A percentile compares a stretch with the other conserved stretches of the same genome.
These are phyloP conservation scores for Casuarina equisetifolia DNA, from an alignment of 306 rosid genomes.

Conservation along the genomic window DNA sequence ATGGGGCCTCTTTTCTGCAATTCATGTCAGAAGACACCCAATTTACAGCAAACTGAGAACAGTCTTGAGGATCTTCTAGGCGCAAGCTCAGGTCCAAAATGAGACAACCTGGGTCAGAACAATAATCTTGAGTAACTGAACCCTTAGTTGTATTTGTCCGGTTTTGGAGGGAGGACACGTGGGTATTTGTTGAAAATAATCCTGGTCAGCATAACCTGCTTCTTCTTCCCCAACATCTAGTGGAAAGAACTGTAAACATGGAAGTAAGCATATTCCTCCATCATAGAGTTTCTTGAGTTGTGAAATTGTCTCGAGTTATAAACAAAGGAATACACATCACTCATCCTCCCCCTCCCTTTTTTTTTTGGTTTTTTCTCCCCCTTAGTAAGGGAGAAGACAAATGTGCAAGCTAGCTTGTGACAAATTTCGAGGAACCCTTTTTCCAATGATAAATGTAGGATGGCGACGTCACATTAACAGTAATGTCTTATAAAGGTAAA, in stretches of 20 bases:
- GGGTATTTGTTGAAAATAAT: no score
- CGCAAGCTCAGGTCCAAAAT: not conserved
- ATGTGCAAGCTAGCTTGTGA: not conserved
- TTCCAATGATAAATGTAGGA: constrained; percentile 5
- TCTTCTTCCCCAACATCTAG: not conserved
- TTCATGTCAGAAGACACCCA: constrained; percentile 1
- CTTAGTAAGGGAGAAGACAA: not conserved
- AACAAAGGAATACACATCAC: no score
- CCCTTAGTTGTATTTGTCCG: not conserved
- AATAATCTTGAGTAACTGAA: no score
- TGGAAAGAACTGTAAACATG: not conserved
- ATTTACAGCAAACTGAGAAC: not conserved
- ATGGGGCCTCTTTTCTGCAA: not conserved
- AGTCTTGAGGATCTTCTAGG: not conserved
- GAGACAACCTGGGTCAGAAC: not conserved
- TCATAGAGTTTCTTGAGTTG: not conserved
- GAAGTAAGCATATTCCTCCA: not conserved
- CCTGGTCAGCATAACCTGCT: no score
- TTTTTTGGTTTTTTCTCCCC: not conserved
- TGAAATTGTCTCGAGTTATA: not conserved
- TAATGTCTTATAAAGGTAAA: not conserved
- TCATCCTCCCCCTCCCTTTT: no score
- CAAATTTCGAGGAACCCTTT: constrained; percentile 20
- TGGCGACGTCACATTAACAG: not conserved
- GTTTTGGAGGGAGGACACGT: not conserved